These are phyloP conservation scores for Blepharisma japonicum DNA, from an alignment of 73 alveolate species.

Conservation along the genomic window DNA sequence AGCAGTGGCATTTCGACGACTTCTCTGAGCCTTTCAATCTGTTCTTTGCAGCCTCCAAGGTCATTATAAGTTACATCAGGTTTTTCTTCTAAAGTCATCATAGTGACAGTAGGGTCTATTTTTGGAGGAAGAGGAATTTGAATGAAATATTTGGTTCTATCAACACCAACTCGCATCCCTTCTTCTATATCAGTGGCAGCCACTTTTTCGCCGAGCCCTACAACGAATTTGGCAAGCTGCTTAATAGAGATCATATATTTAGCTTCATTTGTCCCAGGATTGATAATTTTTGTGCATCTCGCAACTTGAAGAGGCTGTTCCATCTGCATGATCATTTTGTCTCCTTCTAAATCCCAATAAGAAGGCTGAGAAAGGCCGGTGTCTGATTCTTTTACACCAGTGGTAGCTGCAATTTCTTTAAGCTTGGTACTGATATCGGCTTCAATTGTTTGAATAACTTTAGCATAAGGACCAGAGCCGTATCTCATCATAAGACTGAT, in stretches of 20 bases:
- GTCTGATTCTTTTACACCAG: conserved; percentile 52
- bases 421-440: conserved; percentile 75
- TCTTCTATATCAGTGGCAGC: conserved; percentile 99
- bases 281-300: conserved; percentile 90
- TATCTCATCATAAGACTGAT: conserved; percentile 81
- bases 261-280: conserved; percentile 86
- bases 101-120: conserved; percentile 98
- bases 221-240: conserved; percentile 98
- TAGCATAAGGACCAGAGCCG: conserved; percentile 97
- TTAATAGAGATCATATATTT: conserved; percentile 94
- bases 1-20: conserved; percentile 97
- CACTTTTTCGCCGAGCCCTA: conserved; percentile 96
- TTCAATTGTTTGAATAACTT: conserved; percentile 69
- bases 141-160: conserved; percentile 62
- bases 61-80: conserved; percentile 99
- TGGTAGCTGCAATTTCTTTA: conserved; percentile 61
- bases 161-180: conserved; percentile 98
- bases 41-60: conserved; percentile 98
- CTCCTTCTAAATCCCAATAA: conserved; percentile 89
- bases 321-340: conserved; percentile 79
- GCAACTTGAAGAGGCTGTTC: conserved; percentile 92
- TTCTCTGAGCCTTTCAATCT: conserved; percentile 63
- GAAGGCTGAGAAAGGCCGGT: conserved; percentile 94
- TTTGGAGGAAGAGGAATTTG: conserved; percentile 98
- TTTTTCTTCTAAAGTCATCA: conserved; percentile 99